Evolutionary conservation across 306 rosid species (phyloP), one percentile per base, ranked within the genome.

Genomic region (Astragalus membranaceus): DNA sequence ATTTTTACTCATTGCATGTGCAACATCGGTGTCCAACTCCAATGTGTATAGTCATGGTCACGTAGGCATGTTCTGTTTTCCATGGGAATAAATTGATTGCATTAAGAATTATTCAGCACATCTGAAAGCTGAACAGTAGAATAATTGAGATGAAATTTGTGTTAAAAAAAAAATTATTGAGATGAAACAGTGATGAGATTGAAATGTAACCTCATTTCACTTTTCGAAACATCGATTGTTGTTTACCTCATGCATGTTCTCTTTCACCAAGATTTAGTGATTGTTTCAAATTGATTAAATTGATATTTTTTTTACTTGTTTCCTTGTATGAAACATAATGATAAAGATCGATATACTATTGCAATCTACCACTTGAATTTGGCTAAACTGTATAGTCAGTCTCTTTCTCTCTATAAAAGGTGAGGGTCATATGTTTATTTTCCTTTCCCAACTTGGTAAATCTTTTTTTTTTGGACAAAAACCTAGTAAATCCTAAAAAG

Each of bases 291-390:
- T 44, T 58, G 41, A 44, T 14, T 41, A 42, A 41, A 39, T 41
- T 23, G 13, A 53, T 53, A 23, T n/a, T 30, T 37, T 37, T 3
- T 7, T 20, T 42, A 13, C 10, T 39, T 57, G 47, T 35, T 57
- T 70, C 75, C 48, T 43, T 57, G 75, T 5, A 56, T 71, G 75
- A 71, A 56, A 58, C 64, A 32, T 15, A 58, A 43, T 16, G 67
- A 46, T 58, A 44, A 71, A 33, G 57, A 14, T 11, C 4, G 16
- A 14, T 57, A 44, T 32, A n/a, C n/a, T 33, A 32, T 58, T 48
- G 6, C 17, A 39, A 51, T 12, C 3, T 52, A 23, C 14, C 43
- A 65, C 56, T 13, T 14, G 10, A 50, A 50, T 50, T 64, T 64
- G 68, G 68, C 37, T 10, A 61, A 62, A 17, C 41, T 33, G 6